A percentile compares a stretch with the other conserved stretches of the same genome.
phyloP scores from a whole-genome alignment of 345 rosid species.

The Erodium maritimum region DNA sequence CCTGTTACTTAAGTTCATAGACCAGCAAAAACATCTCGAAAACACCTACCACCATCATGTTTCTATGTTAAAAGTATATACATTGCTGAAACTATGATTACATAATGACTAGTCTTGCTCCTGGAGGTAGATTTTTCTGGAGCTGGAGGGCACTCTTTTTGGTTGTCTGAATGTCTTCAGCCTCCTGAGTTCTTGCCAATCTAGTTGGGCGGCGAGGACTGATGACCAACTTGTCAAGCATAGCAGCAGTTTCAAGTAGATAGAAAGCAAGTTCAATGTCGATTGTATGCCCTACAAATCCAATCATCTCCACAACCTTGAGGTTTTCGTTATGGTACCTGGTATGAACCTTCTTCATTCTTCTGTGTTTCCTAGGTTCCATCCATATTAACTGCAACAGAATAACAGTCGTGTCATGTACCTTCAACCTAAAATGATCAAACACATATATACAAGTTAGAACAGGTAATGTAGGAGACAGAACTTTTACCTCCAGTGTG shows the following conservation, averaged over 20 bases:
- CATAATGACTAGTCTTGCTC: conserved; percentile 3
- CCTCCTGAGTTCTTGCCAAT: not conserved
- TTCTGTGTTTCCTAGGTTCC: conserved; percentile 3
- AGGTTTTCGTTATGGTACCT: not conserved
- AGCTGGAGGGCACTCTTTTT: conserved; percentile 3
- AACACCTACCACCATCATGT: too few relatives aligned
- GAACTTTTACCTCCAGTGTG: conserved; percentile 1
- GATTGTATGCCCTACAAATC: conserved; percentile 5
- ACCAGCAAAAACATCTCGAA: too few relatives aligned
- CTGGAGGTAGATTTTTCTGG: conserved; percentile 4
- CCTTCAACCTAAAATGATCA: not conserved
- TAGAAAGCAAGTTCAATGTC: conserved; percentile 5
- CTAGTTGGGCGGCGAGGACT: not conserved
- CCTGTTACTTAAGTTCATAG: too few relatives aligned
- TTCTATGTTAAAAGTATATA: too few relatives aligned
- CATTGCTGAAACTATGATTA: not conserved
- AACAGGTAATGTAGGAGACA: not conserved
- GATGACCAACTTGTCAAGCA: conserved; percentile 9
- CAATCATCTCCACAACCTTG: conserved; percentile 6
- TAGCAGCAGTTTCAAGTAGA: conserved; percentile 8
- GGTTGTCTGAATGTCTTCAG: not conserved
- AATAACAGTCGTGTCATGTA: not conserved
- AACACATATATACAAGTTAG: not conserved
- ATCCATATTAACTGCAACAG: conserved; percentile 6
- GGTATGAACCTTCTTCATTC: not conserved